Base-by-base conservation (phyloP, 306 rosid species). In the Quillaja saponaria region DNA sequence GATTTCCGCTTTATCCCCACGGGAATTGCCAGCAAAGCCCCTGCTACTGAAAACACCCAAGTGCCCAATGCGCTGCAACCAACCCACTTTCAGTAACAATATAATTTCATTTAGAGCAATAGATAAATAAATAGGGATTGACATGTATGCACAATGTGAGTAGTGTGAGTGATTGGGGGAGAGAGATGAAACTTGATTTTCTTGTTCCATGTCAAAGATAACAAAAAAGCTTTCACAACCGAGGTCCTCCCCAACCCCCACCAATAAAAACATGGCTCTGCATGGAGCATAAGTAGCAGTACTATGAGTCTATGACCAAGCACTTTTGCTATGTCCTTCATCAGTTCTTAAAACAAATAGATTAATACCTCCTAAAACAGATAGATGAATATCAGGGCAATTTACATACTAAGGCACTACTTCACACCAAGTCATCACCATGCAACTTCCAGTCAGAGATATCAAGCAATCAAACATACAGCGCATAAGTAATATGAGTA, bases 1-100 rank as follows among this genome's bases (percentile, higher is more conserved):
- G 96, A 92, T 65, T 86, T 92, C 69, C 87, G 82, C 77, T 86
- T 92, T 66, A 88, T 92, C 55, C 96, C 99, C 37, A 89, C 94
- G 2, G 99, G 99, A 78, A 92, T 92, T 19, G 94, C 99, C 51
- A 89, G 62, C 87, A 92, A 75, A 1, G 99, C 96, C 61, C 95
- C 99, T 21, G 90, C 95, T 45, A 86, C 94, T 3, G 96, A 87
- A 81, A 92, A 92, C 19, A 92, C 91, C 99, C 99, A 89, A 35
- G 96, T 88, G 13, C 96, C 99, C 75, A 88, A 66, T 47, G 96
- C 94, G 31, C 98, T 92, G 85, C 67, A 61, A 52, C 68, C 8
- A 37, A 42, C 54, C 64, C 42, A 49, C 10, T 54, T 61, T 70
- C 72, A 81, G 52, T 71, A 61, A 56, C 31, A 31, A 41, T 25